Base-by-base conservation (phyloP, 1,284 basidiomycete species). In the Sphagnurus paluster region DNA sequence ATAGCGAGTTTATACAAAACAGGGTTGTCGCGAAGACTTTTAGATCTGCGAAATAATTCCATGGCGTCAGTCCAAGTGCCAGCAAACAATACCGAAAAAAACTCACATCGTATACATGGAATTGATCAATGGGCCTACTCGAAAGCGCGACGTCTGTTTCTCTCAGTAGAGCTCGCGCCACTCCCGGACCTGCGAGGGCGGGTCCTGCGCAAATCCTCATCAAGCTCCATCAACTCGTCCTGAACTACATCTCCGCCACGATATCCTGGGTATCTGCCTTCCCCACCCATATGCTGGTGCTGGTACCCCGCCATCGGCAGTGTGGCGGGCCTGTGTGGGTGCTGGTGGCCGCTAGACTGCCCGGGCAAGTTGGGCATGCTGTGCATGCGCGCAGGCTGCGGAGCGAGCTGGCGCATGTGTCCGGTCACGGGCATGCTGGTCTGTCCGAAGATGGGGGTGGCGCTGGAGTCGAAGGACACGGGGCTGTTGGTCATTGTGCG, bases 361-460 rank as follows among this genome's bases (percentile, higher is more conserved):
- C n/a, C 16, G 7, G 16, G 16, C 25, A 28, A 11, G 9, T 2
- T 14, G 19, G 50, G 46, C 9, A 38, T 11, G 33, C 50, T 51
- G 4, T 19, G 40, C 10, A 42, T 40, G 28, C 45, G 44, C n/a
- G 35, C 3, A 9, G 39, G 24, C 5, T 16, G 6, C 20, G 30
- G 49, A 21, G 35, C 32, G 20, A 25, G 13, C 4, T 33, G 9
- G 9, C 20, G 40, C 14, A 28, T 28, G 37, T 32, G 42, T 23
- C 32, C 41, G 14, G 17, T 17, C 6, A 8, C 42, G 9, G 20
- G n/a, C 30, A 35, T n/a, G 39, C 39, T 46, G 3, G 50, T 5
- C 16, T 52, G 50, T 6, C 50, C 46, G 10, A 45, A 49, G 19
- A 39, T 8, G 13, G 37, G 46, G 19, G 35, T 8, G 13, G 37